Base-by-base conservation (phyloP, 495 filamentous ascomycete genomes). In the Rhypophila decipiens region DNA sequence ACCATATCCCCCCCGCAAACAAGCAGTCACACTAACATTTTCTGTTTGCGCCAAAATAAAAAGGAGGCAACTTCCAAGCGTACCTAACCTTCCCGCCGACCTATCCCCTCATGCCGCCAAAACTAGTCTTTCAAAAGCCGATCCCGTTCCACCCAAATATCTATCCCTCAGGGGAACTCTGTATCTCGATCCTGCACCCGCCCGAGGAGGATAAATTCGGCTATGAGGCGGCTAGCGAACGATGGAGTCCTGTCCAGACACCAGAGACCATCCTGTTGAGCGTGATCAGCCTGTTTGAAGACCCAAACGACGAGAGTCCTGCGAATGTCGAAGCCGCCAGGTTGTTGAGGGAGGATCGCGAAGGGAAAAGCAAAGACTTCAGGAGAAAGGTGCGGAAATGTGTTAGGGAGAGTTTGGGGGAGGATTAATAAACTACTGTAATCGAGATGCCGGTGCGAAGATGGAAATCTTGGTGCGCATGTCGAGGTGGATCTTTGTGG, bases 221-320 rank as follows among this genome's bases (percentile, higher is more conserved):
- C 20, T 98, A 98, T 66, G 94, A 97, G 64, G 76, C 77, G 11
- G 89, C 88, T n/a, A 73, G 81, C 24, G 93, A 98, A 73, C 80
- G 93, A 39, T 98, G 93, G 93, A 87, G 80, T 19, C 93, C 93
- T n/a, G 93, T 97, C 1, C 93, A 97, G 65, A 91, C 87, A 1
- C 94, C 95, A 38, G 94, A 97, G 70, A 91, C 88, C 3, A 97
- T 98, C 45, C 71, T 98, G 12, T 63, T 98, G 8, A 90, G 85
- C 46, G 88, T 96, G 12, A 94, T 98, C 59, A 91, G 86, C 53
- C 84, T 98, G 79, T 85, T 98, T 37, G 84, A 84, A 41, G 86
- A 85, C 53, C 93, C 94, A 23, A 98, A 97, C 61, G 87, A 93
- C 52, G 93, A 97, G 77, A 90, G 85, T 56, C 88, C 94, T 1